Evolutionary conservation across 208 protist genomes (phyloP).

Genomic region (Zelonia costaricensis): DNA sequence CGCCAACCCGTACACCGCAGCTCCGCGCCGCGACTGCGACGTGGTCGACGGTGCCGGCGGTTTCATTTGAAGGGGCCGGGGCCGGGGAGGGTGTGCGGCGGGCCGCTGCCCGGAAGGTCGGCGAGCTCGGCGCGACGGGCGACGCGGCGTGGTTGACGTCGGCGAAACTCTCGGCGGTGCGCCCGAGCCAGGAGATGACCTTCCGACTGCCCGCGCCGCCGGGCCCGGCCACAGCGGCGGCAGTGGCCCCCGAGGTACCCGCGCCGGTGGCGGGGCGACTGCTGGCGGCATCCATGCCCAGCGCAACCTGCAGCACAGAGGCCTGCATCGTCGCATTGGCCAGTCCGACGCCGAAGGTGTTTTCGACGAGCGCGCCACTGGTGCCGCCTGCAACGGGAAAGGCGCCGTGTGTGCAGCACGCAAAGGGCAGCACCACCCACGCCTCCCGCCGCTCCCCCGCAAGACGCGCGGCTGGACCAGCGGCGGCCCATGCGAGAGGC

Average conservation of each 20-base stretch:
- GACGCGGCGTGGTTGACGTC: constrained; percentile 22
- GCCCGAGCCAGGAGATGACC: constrained; percentile 14
- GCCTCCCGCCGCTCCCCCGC: constrained; percentile 40
- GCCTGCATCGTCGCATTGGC: constrained; percentile 39
- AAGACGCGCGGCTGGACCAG: constrained; percentile 38
- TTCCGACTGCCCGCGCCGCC: neutral
- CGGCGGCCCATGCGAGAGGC: constrained; percentile 42
- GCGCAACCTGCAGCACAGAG: constrained; percentile 2
- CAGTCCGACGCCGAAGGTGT: constrained; percentile 24
- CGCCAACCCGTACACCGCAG: constrained; percentile 36
- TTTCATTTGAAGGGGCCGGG: too few relatives aligned
- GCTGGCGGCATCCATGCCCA: constrained; percentile 13
- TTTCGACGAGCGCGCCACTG: neutral
- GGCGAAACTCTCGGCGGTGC: constrained; percentile 12
- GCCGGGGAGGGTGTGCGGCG: too few relatives aligned
- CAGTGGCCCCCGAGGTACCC: neutral
- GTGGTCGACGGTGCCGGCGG: constrained; percentile 2
- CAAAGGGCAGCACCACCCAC: constrained; percentile 37
- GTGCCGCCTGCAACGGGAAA: neutral
- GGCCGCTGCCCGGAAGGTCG: neutral
- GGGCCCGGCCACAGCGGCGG: neutral
- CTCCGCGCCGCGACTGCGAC: constrained; percentile 11
- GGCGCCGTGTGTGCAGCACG: constrained; percentile 19
- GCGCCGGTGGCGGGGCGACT: neutral
- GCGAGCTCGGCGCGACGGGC: neutral